These are phyloP conservation scores for Bromus sterilis DNA, from an alignment of 176 grass and related monocot species.

Conservation along the genomic window DNA sequence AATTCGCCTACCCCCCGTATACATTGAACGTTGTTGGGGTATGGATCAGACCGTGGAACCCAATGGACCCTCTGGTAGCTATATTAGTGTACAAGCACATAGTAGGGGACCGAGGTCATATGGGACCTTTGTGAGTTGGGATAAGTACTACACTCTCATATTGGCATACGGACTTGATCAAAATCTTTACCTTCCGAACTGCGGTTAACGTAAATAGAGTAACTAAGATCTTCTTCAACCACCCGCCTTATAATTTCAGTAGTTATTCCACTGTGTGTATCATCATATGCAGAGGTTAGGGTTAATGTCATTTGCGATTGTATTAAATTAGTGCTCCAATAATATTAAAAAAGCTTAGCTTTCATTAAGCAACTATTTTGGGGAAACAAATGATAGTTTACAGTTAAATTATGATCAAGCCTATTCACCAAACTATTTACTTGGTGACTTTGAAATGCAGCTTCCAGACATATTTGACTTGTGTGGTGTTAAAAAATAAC, in stretches of 20 bases:
- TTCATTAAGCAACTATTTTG: too few species aligned
- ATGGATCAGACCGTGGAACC: neutral
- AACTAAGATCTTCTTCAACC: neutral
- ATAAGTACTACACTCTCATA: neutral
- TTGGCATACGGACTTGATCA: neutral
- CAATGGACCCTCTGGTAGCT: constrained; percentile 7
- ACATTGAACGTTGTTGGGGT: neutral
- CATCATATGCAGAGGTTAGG: too few species aligned
- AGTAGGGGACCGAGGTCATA: constrained; percentile 15
- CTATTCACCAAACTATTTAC: neutral
- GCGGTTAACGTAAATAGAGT: neutral
- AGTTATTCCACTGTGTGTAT: too few species aligned
- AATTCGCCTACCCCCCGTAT: neutral
- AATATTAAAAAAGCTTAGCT: too few species aligned
- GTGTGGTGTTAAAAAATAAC: neutral
- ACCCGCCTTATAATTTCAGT: neutral
- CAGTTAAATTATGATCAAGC: neutral
- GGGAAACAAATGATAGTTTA: neutral
- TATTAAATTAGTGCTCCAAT: too few species aligned
- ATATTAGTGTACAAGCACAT: neutral
- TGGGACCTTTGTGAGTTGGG: constrained; percentile 22
- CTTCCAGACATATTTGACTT: neutral
- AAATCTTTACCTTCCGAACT: neutral
- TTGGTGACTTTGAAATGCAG: neutral
- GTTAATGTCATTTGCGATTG: too few species aligned